Evolutionary conservation across 768 basidiomycete species (phyloP).

Genomic region (Pilatotrama ljubarskyi): DNA sequence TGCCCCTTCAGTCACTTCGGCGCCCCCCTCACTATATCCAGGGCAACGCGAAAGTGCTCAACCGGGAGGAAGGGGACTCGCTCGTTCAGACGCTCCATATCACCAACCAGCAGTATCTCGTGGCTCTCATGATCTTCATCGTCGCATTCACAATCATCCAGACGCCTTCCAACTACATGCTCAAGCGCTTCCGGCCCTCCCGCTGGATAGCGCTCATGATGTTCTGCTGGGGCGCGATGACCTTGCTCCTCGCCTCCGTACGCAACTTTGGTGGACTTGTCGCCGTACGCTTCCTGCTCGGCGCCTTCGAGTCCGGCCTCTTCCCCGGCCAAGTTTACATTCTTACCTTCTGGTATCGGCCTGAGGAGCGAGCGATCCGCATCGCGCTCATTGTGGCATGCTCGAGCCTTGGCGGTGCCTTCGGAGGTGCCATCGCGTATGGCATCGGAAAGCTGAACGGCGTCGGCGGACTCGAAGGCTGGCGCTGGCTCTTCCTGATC

Average conservation of each 20-base stretch:
- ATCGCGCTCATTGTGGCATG: conserved; percentile 34
- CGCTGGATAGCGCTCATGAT: conserved; percentile 43
- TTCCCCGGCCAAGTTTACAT: conserved; percentile 45
- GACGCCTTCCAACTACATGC: conserved; percentile 41
- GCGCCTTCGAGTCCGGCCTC: conserved; percentile 43
- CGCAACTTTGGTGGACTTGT: conserved; percentile 39
- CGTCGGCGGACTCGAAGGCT: conserved; percentile 26
- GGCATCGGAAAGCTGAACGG: conserved; percentile 33
- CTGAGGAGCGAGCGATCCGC: conserved; percentile 31
- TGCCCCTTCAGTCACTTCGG: neutral
- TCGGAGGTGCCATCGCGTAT: conserved; percentile 37
- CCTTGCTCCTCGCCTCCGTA: conserved; percentile 39
- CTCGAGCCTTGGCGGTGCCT: conserved; percentile 31
- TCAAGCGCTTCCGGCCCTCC: conserved; percentile 39
- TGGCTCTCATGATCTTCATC: conserved; percentile 41
- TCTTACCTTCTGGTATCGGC: conserved; percentile 48
- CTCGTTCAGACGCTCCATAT: conserved; percentile 32
- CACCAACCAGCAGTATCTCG: conserved; percentile 34
- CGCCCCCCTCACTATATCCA: neutral
- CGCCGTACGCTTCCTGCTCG: conserved; percentile 42
- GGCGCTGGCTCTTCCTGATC: conserved; percentile 42
- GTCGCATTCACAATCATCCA: conserved; percentile 43
- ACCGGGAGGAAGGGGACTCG: conserved; percentile 33
- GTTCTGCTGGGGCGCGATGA: conserved; percentile 41
- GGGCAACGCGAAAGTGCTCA: conserved; percentile 38